phyloP scores from a whole-genome alignment of 208 protist species.

The Naegleria lovaniensis region DNA sequence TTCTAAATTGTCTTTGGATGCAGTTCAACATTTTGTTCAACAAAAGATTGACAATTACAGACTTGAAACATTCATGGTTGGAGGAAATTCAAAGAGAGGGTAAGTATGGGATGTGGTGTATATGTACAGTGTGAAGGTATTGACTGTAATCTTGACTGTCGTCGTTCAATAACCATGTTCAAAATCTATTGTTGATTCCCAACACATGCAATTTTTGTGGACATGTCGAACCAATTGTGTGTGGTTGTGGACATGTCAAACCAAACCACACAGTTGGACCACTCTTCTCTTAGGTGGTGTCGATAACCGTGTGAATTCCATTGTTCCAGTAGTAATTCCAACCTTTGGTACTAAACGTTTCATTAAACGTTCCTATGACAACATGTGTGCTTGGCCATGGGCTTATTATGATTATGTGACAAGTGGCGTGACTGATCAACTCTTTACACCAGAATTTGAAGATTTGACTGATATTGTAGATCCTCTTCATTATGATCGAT shows the following conservation, averaged over 20 bases:
- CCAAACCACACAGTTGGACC: conserved; percentile 38
- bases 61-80: not conserved
- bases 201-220: too few relatives aligned
- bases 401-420: not conserved
- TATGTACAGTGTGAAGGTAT: too few relatives aligned
- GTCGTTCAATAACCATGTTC: too few relatives aligned
- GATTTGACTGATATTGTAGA: not conserved
- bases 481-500: not conserved
- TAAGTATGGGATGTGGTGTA: too few relatives aligned
- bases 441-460: not conserved
- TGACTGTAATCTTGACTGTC: too few relatives aligned
- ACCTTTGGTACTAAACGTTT: not conserved
- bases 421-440: not conserved
- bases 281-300: conserved; percentile 40
- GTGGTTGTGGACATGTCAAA: too few relatives aligned
- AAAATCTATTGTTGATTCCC: too few relatives aligned
- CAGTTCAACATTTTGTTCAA: not conserved
- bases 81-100: conserved; percentile 25
- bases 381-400: not conserved
- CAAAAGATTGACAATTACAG: not conserved
- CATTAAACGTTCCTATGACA: not conserved
- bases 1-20: conserved; percentile 37
- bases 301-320: not conserved
- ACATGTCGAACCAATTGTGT: too few relatives aligned
- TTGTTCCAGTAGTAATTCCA: not conserved